Conservation (phyloP, 768 basidiomycete species). For the Paxillus rubicundulus region DNA sequence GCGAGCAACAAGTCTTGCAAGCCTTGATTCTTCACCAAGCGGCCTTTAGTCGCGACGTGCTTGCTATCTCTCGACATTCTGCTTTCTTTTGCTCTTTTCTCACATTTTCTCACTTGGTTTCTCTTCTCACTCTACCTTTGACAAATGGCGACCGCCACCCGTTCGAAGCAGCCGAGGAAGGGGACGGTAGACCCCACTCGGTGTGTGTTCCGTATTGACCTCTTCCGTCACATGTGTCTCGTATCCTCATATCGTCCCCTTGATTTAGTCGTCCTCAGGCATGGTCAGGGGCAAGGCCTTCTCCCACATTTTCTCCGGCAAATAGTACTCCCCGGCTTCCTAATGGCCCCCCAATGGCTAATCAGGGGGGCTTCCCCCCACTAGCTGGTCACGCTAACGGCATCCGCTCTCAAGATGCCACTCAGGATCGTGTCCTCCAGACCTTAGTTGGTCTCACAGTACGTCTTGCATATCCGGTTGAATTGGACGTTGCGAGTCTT, state of each 20-base stretch:
- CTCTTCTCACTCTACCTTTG: slow-evolving; percentile 19
- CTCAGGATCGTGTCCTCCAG: slow-evolving; percentile 61
- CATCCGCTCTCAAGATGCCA: slow-evolving; percentile 40
- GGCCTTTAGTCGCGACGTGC: slow-evolving; percentile 31
- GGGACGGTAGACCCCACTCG: slow-evolving; percentile 55
- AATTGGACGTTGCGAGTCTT: slow-evolving; percentile 10
- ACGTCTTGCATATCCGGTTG: slow-evolving; percentile 32
- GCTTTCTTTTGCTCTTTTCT: slow-evolving; percentile 28
- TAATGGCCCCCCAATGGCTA: slow-evolving; percentile 36
- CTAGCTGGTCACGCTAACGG: slow-evolving; percentile 47
- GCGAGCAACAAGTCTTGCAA: slow-evolving; percentile 19
- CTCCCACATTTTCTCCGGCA: slow-evolving; percentile 66
- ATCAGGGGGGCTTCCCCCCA: slow-evolving; percentile 43
- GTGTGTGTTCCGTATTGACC: slow-evolving; percentile 39
- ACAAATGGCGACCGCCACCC: slow-evolving; percentile 61
- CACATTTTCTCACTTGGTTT: slow-evolving; percentile 30
- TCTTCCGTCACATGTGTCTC: slow-evolving; percentile 14
- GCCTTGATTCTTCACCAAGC: slow-evolving; percentile 20
- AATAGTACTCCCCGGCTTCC: slow-evolving; percentile 41
- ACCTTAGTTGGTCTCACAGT: slow-evolving; percentile 70
- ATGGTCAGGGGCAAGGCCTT: slow-evolving; percentile 67
- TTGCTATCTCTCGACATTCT: slow-evolving; percentile 37
- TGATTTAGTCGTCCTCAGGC: slow-evolving; percentile 45
- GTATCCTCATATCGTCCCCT: slow-evolving; percentile 9
- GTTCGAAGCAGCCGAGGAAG: slow-evolving; percentile 64